Percentiles rank a stretch among this genome's conserved stretches.
Evolutionary conservation across 2,329 filamentous ascomycete species (phyloP).

Genomic region (Venturia nashicola): DNA sequence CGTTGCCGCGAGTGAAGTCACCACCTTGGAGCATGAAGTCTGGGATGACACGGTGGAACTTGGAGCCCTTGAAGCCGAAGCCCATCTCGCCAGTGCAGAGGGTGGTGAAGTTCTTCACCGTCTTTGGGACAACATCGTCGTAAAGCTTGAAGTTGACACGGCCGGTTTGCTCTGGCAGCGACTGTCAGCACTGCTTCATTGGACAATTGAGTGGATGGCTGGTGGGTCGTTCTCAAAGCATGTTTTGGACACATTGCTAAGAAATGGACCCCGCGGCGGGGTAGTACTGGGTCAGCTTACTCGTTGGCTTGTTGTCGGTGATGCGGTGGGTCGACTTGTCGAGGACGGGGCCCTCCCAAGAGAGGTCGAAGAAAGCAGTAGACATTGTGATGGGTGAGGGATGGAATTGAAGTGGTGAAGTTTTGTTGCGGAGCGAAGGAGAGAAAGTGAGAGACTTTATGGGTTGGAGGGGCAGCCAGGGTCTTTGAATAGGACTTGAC

Average conservation of each 20-base stretch:
- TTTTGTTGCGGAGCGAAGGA: neutral
- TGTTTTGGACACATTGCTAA: conserved; percentile 81
- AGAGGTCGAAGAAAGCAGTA: conserved; percentile 6
- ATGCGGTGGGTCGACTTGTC: neutral
- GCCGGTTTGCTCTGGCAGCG: conserved; percentile 72
- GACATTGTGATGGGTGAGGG: neutral
- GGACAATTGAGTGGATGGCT: conserved; percentile 72
- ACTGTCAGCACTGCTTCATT: conserved; percentile 81
- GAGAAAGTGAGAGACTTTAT: neutral
- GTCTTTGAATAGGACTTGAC: neutral
- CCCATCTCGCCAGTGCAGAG: conserved; percentile 92
- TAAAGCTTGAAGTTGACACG: conserved; percentile 87
- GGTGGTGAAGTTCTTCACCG: conserved; percentile 73
- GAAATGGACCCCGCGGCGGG: conserved; percentile 52
- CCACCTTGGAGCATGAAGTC: conserved; percentile 97
- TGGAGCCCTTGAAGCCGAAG: conserved; percentile 88
- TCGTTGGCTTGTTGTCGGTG: neutral
- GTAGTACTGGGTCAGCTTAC: conserved; percentile 1
- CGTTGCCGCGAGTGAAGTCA: conserved; percentile 88
- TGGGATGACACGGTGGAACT: conserved; percentile 90
- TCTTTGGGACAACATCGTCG: conserved; percentile 70
- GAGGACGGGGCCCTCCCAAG: conserved; percentile 8
- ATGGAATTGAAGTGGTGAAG: neutral
- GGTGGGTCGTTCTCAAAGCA: conserved; percentile 82
- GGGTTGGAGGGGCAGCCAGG: conserved; percentile 4